phyloP scores from a whole-genome alignment of 2,329 filamentous ascomycete genomes.

The Coccinonectria pachysandricola region DNA sequence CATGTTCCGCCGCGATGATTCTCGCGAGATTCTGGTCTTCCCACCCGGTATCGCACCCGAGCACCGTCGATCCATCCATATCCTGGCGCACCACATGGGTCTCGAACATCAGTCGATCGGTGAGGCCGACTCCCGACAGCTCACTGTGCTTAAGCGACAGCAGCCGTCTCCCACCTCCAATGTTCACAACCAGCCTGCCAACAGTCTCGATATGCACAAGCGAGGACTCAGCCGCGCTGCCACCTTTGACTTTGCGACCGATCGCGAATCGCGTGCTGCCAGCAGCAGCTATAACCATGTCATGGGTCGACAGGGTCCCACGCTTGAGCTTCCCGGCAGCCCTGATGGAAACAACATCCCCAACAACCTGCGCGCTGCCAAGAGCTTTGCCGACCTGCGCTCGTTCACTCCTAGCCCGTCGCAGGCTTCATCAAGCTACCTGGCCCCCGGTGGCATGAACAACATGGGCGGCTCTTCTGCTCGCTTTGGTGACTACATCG shows the following conservation, averaged over 20 bases:
- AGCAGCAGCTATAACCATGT: constrained; percentile 59
- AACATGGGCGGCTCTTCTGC: constrained; percentile 36
- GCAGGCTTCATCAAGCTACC: constrained; percentile 72
- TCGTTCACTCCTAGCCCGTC: constrained; percentile 93
- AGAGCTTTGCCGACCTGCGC: constrained; percentile 91
- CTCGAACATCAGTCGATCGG: constrained; percentile 86
- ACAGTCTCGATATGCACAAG: constrained; percentile 65
- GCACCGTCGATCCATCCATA: constrained; percentile 85
- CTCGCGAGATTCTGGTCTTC: constrained; percentile 75
- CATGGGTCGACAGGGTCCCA: constrained; percentile 70
- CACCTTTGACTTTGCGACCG: constrained; percentile 91
- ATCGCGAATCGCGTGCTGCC: constrained; percentile 56
- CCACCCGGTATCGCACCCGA: constrained; percentile 68
- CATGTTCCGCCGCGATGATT: constrained; percentile 73
- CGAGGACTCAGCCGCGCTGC: constrained; percentile 84
- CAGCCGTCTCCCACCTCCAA: constrained; percentile 41
- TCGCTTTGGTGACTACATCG: constrained; percentile 37
- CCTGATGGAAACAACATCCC: constrained; percentile 52
- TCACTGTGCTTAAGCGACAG: constrained; percentile 72
- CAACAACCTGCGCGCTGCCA: constrained; percentile 80
- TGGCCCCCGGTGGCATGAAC: constrained; percentile 38
- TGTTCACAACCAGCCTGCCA: constrained; percentile 49
- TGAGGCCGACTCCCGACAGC: constrained; percentile 74
- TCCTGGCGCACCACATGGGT: constrained; percentile 88
- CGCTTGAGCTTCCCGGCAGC: constrained; percentile 81